These are phyloP conservation scores for Phyllosticta citribraziliensis DNA, from an alignment of 2,329 filamentous ascomycete species.

Conservation along the genomic window DNA sequence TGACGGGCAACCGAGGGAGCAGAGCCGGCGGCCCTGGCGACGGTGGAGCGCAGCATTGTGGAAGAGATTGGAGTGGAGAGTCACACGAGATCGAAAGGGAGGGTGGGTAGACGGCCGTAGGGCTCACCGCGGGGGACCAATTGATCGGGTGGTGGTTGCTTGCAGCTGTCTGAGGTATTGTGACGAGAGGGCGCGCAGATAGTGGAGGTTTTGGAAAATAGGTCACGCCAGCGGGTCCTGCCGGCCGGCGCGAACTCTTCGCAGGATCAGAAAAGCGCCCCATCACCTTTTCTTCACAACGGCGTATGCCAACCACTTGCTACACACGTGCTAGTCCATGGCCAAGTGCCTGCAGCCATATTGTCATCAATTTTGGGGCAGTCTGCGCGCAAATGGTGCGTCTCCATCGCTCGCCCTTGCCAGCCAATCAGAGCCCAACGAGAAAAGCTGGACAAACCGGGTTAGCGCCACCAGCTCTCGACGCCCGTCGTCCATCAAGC, in stretches of 20 bases:
- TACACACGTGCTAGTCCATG: not conserved
- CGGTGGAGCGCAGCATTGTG: slow-evolving; percentile 31
- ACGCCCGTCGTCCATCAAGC: not conserved
- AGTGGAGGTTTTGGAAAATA: slow-evolving; percentile 13
- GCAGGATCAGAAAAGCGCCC: not conserved
- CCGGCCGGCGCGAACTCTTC: not conserved
- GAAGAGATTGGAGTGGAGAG: slow-evolving; percentile 27
- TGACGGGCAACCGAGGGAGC: slow-evolving; percentile 22
- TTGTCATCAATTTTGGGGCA: not conserved
- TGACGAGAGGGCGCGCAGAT: slow-evolving; percentile 9
- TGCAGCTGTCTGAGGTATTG: slow-evolving; percentile 4
- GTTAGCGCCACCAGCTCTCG: not conserved
- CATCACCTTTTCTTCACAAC: not conserved
- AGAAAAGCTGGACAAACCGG: slow-evolving; percentile 4
- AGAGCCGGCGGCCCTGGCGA: slow-evolving; percentile 25
- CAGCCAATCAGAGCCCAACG: slow-evolving; percentile 3
- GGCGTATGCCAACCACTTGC: not conserved
- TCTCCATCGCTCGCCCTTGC: not conserved
- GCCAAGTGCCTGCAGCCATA: not conserved
- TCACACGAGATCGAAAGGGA: slow-evolving; percentile 15
- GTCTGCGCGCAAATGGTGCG: not conserved
- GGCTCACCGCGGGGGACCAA: slow-evolving; percentile 26
- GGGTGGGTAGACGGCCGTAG: slow-evolving; percentile 23
- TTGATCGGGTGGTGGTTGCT: slow-evolving; percentile 23
- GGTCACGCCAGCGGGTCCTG: slow-evolving; percentile 4